Evolutionary conservation across 805 yeast species (phyloP).

Genomic region (Candida ascalaphidarum): DNA sequence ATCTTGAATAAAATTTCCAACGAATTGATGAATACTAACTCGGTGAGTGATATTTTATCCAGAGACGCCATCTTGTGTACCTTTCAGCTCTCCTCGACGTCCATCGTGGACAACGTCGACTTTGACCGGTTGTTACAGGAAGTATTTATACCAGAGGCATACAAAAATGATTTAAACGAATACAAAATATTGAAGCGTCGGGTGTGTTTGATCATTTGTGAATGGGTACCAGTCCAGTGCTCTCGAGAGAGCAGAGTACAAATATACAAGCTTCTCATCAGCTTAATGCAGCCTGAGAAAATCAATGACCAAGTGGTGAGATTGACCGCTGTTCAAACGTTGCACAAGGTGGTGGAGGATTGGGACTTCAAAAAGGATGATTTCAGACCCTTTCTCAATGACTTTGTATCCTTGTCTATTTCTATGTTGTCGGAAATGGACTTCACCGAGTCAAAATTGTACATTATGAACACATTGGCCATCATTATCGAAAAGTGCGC

Average conservation of each 20-base stretch:
- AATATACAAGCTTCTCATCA: slow-evolving; percentile 50
- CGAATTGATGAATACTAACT: slow-evolving; percentile 19
- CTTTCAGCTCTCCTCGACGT: slow-evolving; percentile 69
- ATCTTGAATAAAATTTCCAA: slow-evolving; percentile 52
- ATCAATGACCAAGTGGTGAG: slow-evolving; percentile 72
- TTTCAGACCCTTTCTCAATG: slow-evolving; percentile 58
- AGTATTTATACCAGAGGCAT: slow-evolving; percentile 61
- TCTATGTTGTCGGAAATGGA: slow-evolving; percentile 41
- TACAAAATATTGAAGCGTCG: slow-evolving; percentile 66
- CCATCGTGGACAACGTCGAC: slow-evolving; percentile 57
- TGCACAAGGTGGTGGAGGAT: slow-evolving; percentile 67
- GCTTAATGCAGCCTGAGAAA: slow-evolving; percentile 37
- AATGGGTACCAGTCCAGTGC: slow-evolving; percentile 71
- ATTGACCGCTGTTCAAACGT: slow-evolving; percentile 63
- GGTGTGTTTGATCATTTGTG: slow-evolving; percentile 64
- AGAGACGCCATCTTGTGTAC: slow-evolving; percentile 77
- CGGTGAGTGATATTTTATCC: slow-evolving; percentile 45
- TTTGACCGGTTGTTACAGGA: slow-evolving; percentile 56
- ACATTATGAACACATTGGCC: slow-evolving; percentile 59
- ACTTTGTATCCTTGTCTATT: slow-evolving; percentile 42
- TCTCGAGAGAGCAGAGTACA: slow-evolving; percentile 46
- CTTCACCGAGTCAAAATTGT: slow-evolving; percentile 70
- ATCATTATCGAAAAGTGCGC: slow-evolving; percentile 56
- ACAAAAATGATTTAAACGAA: slow-evolving; percentile 36
- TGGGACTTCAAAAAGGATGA: slow-evolving; percentile 72